Evolutionary conservation across 768 basidiomycete species (phyloP), one percentile per base, ranked within the genome.

Genomic region (Suillus luteus): DNA sequence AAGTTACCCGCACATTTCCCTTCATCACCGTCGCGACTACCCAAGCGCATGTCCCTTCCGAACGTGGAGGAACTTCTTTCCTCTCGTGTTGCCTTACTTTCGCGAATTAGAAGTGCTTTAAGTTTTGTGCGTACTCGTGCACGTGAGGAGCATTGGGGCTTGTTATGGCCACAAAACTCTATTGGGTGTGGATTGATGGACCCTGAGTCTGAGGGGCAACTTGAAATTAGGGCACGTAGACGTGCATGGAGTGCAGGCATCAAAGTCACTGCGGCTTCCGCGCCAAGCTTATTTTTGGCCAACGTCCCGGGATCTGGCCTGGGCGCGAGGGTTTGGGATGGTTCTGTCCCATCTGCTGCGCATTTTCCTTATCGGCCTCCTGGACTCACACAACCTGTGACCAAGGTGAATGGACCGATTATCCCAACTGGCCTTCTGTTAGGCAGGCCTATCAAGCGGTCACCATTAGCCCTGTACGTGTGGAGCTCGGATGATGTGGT

Each of bases 201-300:
- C 22, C 8, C 61, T 12, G 74, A 75, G 35, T 22, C 54, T 5
- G 74, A 77, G 59, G 64, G 48, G 17, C 73, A 85, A 7, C 76
- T 91, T 27, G 87, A 88, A 71, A 79, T 84, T 46, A 83, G 82
- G 65, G 83, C 85, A 40, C 80, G 84, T 44, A 80, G 90, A 37
- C 80, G 88, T 11, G 90, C 90, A 8, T 92, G 90, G 90, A 79
- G 85, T 61, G 85, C 84, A 65, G 78, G 82, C 41, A 79, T 81
- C 22, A 78, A 83, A 64, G 70, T 81, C 57, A 75, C 76, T 58
- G 37, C 31, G 17, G 41, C 40, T 46, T 62, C 49, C 3, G 35
- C 65, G 22, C 64, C 60, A 17, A n/a, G 54, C 2, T 31, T 63
- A 11, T 31, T 22, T 22, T 19, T 35, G 9, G 60, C 12, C 2